Evolutionary conservation across 495 filamentous ascomycete genomes (phyloP).

Genomic region (Wilcoxina mikolae): DNA sequence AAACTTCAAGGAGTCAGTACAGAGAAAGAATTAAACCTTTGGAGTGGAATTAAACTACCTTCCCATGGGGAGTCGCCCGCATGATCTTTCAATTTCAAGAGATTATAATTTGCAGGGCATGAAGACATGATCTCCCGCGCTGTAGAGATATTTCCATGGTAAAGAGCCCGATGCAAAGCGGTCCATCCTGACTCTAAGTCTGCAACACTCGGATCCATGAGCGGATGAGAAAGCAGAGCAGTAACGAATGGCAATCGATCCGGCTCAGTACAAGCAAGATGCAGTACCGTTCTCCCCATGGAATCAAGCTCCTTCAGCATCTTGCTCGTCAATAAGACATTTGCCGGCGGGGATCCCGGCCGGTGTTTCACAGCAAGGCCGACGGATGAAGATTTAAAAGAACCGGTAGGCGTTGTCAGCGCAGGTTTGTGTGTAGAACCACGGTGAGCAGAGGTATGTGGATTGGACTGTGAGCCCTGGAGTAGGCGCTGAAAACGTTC

Average conservation of each 20-base stretch:
- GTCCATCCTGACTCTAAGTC: slow-evolving; percentile 95
- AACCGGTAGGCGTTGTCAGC: slow-evolving; percentile 14
- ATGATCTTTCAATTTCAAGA: slow-evolving; percentile 90
- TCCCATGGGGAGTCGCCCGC: slow-evolving; percentile 74
- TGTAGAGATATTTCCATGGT: slow-evolving; percentile 79
- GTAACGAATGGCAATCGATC: slow-evolving; percentile 56
- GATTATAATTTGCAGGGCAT: slow-evolving; percentile 43
- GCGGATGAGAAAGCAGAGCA: slow-evolving; percentile 62
- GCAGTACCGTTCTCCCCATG: slow-evolving; percentile 75
- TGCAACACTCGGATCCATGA: slow-evolving; percentile 71
- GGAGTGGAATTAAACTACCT: neutral
- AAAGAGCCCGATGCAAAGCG: slow-evolving; percentile 78
- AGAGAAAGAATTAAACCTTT: neutral
- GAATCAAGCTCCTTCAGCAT: slow-evolving; percentile 55
- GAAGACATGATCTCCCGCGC: slow-evolving; percentile 60
- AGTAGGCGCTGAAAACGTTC: slow-evolving; percentile 75
- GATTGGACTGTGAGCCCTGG: slow-evolving; percentile 41
- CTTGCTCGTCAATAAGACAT: slow-evolving; percentile 21
- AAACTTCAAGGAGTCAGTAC: slow-evolving; percentile 48
- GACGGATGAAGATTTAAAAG: neutral
- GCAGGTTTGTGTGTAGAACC: slow-evolving; percentile 25
- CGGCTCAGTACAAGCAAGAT: slow-evolving; percentile 56
- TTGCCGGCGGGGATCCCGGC: slow-evolving; percentile 1
- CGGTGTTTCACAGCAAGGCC: slow-evolving; percentile 15
- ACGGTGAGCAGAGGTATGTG: slow-evolving; percentile 32